Evolutionary conservation across 1,139 yeast species (phyloP).

Genomic region (Martiniozyma asiatica): DNA sequence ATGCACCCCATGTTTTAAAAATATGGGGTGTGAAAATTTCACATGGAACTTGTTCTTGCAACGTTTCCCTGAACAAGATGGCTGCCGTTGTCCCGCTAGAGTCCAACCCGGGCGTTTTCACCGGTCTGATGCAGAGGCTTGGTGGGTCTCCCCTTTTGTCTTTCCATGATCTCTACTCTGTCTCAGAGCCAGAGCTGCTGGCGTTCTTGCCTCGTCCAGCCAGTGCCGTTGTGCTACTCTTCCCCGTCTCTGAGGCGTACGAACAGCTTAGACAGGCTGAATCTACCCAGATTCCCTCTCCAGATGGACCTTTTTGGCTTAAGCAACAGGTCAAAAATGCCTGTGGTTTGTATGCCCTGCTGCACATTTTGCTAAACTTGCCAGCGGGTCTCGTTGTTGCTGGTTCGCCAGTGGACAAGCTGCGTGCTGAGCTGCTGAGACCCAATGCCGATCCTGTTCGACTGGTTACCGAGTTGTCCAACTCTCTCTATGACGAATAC

Average conservation of each 20-base stretch:
- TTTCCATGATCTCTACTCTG: constrained; percentile 74
- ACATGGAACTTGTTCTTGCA: too few relatives aligned
- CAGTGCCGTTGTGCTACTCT: constrained; percentile 60
- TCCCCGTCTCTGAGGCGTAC: constrained; percentile 61
- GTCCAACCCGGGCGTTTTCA: constrained; percentile 79
- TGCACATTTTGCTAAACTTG: constrained; percentile 64
- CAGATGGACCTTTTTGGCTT: constrained; percentile 42
- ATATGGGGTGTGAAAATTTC: too few relatives aligned
- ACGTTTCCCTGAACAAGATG: too few relatives aligned
- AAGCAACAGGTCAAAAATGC: constrained; percentile 81
- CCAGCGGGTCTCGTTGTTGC: constrained; percentile 32
- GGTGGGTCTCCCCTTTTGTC: constrained; percentile 53
- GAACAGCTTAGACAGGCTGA: constrained; percentile 35
- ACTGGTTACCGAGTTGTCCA: constrained; percentile 38
- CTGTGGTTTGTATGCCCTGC: constrained; percentile 83
- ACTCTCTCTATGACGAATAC: constrained; percentile 36
- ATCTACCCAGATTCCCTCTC: constrained; percentile 2
- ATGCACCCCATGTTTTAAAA: too few relatives aligned
- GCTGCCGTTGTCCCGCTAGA: constrained; percentile 69
- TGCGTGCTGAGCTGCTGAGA: constrained; percentile 18
- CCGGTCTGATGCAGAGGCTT: constrained; percentile 50
- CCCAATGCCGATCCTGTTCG: constrained; percentile 27
- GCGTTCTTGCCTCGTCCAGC: constrained; percentile 76
- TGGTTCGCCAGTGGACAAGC: constrained; percentile 20
- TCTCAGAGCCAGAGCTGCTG: constrained; percentile 68